These are phyloP conservation scores for Carex scoparia DNA, from an alignment of 176 grass and related monocot species.

Conservation along the genomic window DNA sequence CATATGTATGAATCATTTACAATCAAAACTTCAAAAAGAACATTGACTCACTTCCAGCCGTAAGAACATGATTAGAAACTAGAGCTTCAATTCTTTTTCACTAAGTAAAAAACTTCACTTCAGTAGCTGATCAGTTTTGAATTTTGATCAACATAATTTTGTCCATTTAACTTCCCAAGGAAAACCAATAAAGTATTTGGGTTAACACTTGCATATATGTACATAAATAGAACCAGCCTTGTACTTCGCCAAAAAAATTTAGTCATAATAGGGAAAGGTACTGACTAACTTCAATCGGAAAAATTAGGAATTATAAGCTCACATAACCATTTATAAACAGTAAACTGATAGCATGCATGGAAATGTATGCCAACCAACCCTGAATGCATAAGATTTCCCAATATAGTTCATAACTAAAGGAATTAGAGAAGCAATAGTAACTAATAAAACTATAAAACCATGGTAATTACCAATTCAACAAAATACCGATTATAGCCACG, in stretches of 20 bases:
- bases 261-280: neutral
- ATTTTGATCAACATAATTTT: neutral
- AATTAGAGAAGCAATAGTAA: neutral
- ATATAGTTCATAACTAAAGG: neutral
- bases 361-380: neutral
- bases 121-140: neutral
- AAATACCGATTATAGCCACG: neutral
- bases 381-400: neutral
- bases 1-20: neutral
- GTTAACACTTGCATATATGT: neutral
- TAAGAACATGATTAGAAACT: neutral
- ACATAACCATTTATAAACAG: neutral
- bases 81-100: too few relatives aligned
- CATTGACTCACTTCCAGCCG: neutral
- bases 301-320: neutral
- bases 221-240: neutral
- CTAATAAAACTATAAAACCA: neutral
- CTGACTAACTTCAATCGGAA: neutral
- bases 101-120: neutral
- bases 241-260: neutral
- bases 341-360: neutral
- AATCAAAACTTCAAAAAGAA: neutral
- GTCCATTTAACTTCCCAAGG: neutral
- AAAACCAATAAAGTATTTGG: neutral
- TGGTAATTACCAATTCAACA: neutral